phyloP scores from a whole-genome alignment of 495 filamentous ascomycete species.

The Neurospora sp. region DNA sequence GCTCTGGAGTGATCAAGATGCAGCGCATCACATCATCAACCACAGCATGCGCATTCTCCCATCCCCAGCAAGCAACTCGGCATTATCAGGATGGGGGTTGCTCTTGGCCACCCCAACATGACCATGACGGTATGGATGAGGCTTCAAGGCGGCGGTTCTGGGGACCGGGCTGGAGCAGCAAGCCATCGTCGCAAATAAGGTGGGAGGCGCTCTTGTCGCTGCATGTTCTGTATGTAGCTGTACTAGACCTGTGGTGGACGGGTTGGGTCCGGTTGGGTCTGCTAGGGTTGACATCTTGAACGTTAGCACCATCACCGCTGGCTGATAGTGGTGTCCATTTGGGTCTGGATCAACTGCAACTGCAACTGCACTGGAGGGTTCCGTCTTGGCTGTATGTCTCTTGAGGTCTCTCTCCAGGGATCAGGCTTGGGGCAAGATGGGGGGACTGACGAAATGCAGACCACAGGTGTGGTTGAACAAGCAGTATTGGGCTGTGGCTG shows the following conservation, averaged over 20 bases:
- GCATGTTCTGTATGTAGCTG: slow-evolving; percentile 1
- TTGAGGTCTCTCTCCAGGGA: slow-evolving; percentile 11
- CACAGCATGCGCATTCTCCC: not conserved
- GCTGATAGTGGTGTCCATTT: not conserved
- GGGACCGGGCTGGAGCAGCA: not conserved
- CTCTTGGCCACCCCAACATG: not conserved
- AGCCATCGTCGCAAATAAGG: not conserved
- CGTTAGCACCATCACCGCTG: not conserved
- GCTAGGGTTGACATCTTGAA: not conserved
- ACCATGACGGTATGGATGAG: not conserved
- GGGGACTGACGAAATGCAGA: not conserved
- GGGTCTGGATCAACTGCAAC: not conserved
- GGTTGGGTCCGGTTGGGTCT: not conserved
- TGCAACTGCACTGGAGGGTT: slow-evolving; percentile 8
- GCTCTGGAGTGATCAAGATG: not conserved
- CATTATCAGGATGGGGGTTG: not conserved
- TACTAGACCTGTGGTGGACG: not conserved
- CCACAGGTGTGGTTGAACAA: slow-evolving; percentile 21
- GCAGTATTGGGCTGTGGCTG: slow-evolving; percentile 17
- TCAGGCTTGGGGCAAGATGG: slow-evolving; percentile 11
- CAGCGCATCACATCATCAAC: not conserved
- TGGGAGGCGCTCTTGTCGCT: not conserved
- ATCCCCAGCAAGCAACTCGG: not conserved
- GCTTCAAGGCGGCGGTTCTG: not conserved
- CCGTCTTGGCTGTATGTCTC: slow-evolving; percentile 10